These are phyloP conservation scores for Begonia peltatifolia DNA, from an alignment of 306 rosid species.

Conservation along the genomic window DNA sequence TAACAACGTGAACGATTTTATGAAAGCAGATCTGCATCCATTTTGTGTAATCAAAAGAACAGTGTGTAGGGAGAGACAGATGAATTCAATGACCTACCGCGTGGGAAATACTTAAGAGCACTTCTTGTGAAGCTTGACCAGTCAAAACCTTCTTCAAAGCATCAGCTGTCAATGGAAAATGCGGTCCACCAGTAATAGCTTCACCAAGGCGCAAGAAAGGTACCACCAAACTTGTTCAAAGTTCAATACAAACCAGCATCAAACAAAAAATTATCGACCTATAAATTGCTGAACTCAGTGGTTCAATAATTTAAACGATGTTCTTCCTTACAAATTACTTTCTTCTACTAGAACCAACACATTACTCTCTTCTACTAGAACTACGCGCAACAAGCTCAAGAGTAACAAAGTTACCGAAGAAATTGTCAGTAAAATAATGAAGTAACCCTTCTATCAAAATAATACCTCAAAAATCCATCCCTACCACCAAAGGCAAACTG, in stretches of 20 bases:
- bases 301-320: background rate
- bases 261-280: background rate
- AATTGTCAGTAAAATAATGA: too few relatives aligned
- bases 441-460: too few relatives aligned
- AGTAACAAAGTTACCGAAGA: too few relatives aligned
- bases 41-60: too few relatives aligned
- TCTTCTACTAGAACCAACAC: too few relatives aligned
- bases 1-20: too few relatives aligned
- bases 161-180: constrained; percentile 77
- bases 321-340: too few relatives aligned
- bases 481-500: background rate
- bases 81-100: constrained; percentile 40
- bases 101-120: constrained; percentile 55
- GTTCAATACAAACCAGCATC: constrained; percentile 1
- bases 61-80: constrained; percentile 2
- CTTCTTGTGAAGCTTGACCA: constrained; percentile 66
- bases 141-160: constrained; percentile 74
- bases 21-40: too few relatives aligned
- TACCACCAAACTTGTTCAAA: constrained; percentile 52
- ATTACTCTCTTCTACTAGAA: too few relatives aligned
- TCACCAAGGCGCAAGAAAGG: constrained; percentile 94
- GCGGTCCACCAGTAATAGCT: constrained; percentile 56
- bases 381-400: too few relatives aligned
- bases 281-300: background rate
- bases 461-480: background rate